Base-by-base conservation (phyloP, 1,139 yeast genomes). In the Pichia cactophila region DNA sequence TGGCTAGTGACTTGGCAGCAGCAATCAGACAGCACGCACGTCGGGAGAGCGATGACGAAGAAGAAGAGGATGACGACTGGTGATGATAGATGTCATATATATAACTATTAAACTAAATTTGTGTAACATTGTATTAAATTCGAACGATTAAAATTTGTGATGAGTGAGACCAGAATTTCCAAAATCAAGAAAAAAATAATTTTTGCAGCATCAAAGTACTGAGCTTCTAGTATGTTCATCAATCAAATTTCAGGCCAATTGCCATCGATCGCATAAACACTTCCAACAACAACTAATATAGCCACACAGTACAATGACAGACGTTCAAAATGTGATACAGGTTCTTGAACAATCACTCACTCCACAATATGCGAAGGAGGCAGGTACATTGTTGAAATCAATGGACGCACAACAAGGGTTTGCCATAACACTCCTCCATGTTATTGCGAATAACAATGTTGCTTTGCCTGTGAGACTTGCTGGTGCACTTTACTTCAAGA, bases 401-500 rank as follows among this genome's bases (percentile, higher is more conserved):
- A 69, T 83, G 47, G 97, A 92, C 61, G 55, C 66, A 4, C 73
- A 74, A 43, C 79, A 80, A 26, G 95, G 94, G 4, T 94, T 92
- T 65, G 76, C 95, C 16, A 71, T 87, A 46, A 77, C 81, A 41
- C 69, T 94, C 45, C 69, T 94, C 51, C 90, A 86, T 61, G 79
- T 92, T 26, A 86, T 89, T 37, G 89, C 96, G 5, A 74, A 85
- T 11, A 64, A 74, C 39, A 73, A 75, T 48, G 63, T 82, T 43
- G 74, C 78, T 3, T 63, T 67, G 4, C 71, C 86, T 2, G 77
- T 86, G 1, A 75, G 97, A 55, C 72, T 90, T 46, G 97, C 98
- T 0, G 96, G 86, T 20, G 92, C 97, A 2, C 70, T 94, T 49
- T 89, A 85, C 67, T 89, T 94, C 70, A 94, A 94, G 64, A 94